These are phyloP conservation scores for Pelargonium nanum DNA, from an alignment of 345 rosid genomes.

Conservation along the genomic window DNA sequence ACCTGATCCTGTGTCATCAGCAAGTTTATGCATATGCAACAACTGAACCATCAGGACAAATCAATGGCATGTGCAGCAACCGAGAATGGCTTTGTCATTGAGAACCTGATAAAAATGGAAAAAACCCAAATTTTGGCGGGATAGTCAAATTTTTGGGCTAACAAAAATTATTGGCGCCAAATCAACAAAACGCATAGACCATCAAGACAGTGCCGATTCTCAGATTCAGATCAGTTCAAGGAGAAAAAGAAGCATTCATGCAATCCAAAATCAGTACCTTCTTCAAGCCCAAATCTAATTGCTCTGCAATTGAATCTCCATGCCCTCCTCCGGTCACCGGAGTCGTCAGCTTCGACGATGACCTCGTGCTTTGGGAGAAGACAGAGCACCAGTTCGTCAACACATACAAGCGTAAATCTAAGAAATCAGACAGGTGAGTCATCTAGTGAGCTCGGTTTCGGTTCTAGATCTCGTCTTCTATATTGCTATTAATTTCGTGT, in stretches of 20 bases:
- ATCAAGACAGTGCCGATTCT: background rate
- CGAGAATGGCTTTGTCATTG: too few relatives aligned
- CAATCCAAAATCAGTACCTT: constrained; percentile 71
- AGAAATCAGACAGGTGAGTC: constrained; percentile 26
- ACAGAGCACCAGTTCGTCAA: constrained; percentile 24
- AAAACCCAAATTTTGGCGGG: background rate
- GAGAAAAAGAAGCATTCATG: constrained; percentile 19
- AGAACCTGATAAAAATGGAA: too few relatives aligned
- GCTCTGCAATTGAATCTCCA: constrained; percentile 5
- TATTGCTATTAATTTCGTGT: background rate
- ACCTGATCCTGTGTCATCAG: too few relatives aligned
- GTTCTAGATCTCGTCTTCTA: background rate
- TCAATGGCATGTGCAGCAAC: too few relatives aligned
- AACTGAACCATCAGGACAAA: too few relatives aligned
- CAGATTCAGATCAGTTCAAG: too few relatives aligned
- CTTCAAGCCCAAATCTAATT: constrained; percentile 43
- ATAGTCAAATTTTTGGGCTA: background rate
- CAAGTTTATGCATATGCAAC: too few relatives aligned
- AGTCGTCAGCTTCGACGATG: constrained; percentile 25
- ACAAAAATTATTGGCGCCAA: background rate
- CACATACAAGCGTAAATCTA: constrained; percentile 43
- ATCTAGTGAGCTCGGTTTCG: background rate
- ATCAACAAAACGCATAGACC: background rate
- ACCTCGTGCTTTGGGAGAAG: constrained; percentile 30
- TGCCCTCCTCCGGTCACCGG: constrained; percentile 6